Conservation (phyloP, 2,329 filamentous ascomycete species). For the Ophiocordyceps unilateralis region DNA sequence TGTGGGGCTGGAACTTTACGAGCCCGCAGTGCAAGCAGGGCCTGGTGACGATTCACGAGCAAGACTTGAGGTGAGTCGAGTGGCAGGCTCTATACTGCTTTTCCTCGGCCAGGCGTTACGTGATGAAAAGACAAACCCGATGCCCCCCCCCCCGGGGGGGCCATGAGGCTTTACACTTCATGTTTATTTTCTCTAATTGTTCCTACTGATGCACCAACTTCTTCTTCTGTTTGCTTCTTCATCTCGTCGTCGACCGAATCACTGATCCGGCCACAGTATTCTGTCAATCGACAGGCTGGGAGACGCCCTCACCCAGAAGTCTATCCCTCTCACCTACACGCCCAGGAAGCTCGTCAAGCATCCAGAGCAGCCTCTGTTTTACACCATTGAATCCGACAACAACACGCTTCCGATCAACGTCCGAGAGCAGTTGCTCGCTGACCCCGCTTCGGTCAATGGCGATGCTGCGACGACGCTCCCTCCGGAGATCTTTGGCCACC, state of each 20-base stretch:
- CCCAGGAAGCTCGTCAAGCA: conserved; percentile 77
- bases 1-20: conserved; percentile 93
- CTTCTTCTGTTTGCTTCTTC: background rate
- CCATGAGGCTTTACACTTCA: conserved; percentile 38
- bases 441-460: conserved; percentile 54
- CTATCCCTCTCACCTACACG: conserved; percentile 75
- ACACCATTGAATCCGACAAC: conserved; percentile 86
- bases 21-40: conserved; percentile 88
- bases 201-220: conserved; percentile 64
- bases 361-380: conserved; percentile 77
- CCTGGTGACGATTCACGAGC: conserved; percentile 83
- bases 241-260: background rate
- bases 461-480: conserved; percentile 54
- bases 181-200: conserved; percentile 64
- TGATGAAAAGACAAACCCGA: conserved; percentile 52
- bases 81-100: conserved; percentile 10
- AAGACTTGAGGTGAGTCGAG: conserved; percentile 59
- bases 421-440: conserved; percentile 54
- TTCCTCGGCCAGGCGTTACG: conserved; percentile 16
- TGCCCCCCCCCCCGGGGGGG: conserved; percentile 27
- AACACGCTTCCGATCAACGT: conserved; percentile 75
- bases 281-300: conserved; percentile 79
- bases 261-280: conserved; percentile 32
- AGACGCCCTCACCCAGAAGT: conserved; percentile 73
- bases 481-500: conserved; percentile 76